Evolutionary conservation across 305 asterid species (phyloP).

Genomic region (Lippia alba): DNA sequence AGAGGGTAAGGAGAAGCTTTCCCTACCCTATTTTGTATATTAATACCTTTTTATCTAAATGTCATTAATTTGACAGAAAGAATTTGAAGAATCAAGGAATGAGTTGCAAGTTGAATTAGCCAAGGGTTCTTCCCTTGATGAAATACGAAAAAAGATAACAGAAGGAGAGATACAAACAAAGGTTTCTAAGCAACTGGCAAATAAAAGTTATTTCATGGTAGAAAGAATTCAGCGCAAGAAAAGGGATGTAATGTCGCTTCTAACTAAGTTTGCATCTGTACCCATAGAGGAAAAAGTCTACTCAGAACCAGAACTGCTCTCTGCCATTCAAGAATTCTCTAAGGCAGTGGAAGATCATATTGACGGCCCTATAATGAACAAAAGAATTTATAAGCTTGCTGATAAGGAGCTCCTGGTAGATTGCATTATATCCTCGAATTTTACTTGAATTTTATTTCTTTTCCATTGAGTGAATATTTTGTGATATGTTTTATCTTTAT

Average conservation of each 20-base stretch:
- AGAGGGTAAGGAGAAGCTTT: slow-evolving; percentile 22
- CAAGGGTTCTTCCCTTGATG: slow-evolving; percentile 72
- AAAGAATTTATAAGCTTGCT: slow-evolving; percentile 60
- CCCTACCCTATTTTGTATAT: slow-evolving; percentile 17
- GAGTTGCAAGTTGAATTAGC: slow-evolving; percentile 79
- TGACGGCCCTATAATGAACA: slow-evolving; percentile 60
- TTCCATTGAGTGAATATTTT: slow-evolving; percentile 14
- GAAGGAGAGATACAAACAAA: slow-evolving; percentile 76
- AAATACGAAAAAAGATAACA: slow-evolving; percentile 59
- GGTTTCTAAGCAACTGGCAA: slow-evolving; percentile 57
- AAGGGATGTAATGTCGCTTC: slow-evolving; percentile 70
- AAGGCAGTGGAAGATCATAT: slow-evolving; percentile 64
- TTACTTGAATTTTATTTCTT: not conserved
- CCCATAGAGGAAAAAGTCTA: slow-evolving; percentile 48
- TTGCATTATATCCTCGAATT: slow-evolving; percentile 29
- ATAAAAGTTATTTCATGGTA: slow-evolving; percentile 36
- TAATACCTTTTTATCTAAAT: slow-evolving; percentile 32
- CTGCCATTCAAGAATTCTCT: slow-evolving; percentile 60
- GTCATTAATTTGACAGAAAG: slow-evolving; percentile 58
- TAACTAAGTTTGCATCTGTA: slow-evolving; percentile 57
- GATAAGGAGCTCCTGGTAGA: slow-evolving; percentile 88
- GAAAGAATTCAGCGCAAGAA: slow-evolving; percentile 91
- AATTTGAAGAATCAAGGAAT: slow-evolving; percentile 90
- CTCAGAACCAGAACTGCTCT: slow-evolving; percentile 59
- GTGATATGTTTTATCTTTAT: slow-evolving; percentile 18